phyloP scores from a whole-genome alignment of 2,329 filamentous ascomycete species.

The Pseudogymnoascus sp. region DNA sequence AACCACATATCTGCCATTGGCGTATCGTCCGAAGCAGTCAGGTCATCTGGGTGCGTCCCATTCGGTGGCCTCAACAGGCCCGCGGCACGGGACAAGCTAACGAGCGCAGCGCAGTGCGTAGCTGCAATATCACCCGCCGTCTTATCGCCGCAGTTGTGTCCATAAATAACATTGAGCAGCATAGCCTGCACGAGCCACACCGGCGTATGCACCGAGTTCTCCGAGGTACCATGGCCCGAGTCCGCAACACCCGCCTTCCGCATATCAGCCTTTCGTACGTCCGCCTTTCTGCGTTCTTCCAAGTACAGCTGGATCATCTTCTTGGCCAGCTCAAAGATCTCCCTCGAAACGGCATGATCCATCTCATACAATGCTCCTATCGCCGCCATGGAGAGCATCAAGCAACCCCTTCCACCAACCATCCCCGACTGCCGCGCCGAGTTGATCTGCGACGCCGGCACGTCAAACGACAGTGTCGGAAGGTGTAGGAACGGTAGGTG shows the following conservation, averaged over 20 bases:
- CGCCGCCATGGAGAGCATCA: conserved; percentile 83
- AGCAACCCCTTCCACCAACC: conserved; percentile 73
- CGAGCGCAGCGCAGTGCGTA: conserved; percentile 83
- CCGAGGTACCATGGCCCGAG: conserved; percentile 41
- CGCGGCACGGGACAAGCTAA: conserved; percentile 86
- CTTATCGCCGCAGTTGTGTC: conserved; percentile 90
- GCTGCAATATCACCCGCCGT: conserved; percentile 84
- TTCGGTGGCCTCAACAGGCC: conserved; percentile 53
- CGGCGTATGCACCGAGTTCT: conserved; percentile 66
- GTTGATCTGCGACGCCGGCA: conserved; percentile 59
- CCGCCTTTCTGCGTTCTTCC: conserved; percentile 81
- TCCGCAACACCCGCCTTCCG: conserved; percentile 44
- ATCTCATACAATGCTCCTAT: conserved; percentile 79
- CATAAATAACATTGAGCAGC: conserved; percentile 92
- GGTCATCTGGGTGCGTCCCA: conserved; percentile 28
- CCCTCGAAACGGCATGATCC: conserved; percentile 70
- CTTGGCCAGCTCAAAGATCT: conserved; percentile 87
- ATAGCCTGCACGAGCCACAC: conserved; percentile 96
- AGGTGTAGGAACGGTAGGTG: conserved; percentile 93
- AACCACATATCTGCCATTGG: conserved; percentile 49
- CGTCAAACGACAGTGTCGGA: conserved; percentile 83
- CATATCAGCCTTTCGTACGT: conserved; percentile 60
- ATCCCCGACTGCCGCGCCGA: conserved; percentile 51
- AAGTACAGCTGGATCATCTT: conserved; percentile 92
- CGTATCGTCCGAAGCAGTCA: conserved; percentile 45